Evolutionary conservation across 805 yeast genomes (phyloP).

Genomic region (Hemisphaericaspora nanyangensis): DNA sequence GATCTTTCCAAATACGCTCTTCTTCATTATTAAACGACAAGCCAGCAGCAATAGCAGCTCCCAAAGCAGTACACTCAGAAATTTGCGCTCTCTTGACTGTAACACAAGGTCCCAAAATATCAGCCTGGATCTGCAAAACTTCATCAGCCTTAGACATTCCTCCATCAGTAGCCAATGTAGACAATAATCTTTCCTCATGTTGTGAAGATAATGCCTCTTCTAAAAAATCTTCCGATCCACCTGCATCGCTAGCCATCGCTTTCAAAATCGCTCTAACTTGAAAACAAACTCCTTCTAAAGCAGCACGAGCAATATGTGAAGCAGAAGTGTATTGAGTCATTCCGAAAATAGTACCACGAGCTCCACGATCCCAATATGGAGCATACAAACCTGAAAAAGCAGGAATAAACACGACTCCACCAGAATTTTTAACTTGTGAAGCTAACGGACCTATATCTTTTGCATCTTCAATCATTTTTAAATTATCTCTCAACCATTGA

Average conservation of each 20-base stretch:
- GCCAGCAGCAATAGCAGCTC: conserved; percentile 96
- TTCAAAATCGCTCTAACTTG: conserved; percentile 87
- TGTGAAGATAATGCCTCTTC: conserved; percentile 48
- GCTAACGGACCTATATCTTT: conserved; percentile 91
- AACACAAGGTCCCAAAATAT: conserved; percentile 83
- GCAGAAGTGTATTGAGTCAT: conserved; percentile 91
- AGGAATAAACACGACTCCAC: conserved; percentile 92
- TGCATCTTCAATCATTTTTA: conserved; percentile 74
- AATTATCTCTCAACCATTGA: conserved; percentile 91
- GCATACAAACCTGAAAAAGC: conserved; percentile 93
- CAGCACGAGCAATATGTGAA: conserved; percentile 89
- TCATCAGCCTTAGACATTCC: conserved; percentile 92
- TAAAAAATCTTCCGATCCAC: conserved; percentile 54
- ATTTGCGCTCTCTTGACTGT: conserved; percentile 76
- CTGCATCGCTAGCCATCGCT: conserved; percentile 86
- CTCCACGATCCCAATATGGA: conserved; percentile 92
- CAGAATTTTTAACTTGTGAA: conserved; percentile 71
- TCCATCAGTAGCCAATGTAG: conserved; percentile 78
- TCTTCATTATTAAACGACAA: conserved; percentile 45
- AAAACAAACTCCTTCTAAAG: conserved; percentile 91
- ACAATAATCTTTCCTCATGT: conserved; percentile 43
- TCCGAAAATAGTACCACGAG: conserved; percentile 91
- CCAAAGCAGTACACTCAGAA: conserved; percentile 90
- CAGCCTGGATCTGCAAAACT: conserved; percentile 92
- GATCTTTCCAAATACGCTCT: conserved; percentile 68